Percentiles rank a stretch among this genome's conserved stretches.
These are phyloP conservation scores for Moricandia arvensis DNA, from an alignment of 345 rosid genomes.

Conservation along the genomic window DNA sequence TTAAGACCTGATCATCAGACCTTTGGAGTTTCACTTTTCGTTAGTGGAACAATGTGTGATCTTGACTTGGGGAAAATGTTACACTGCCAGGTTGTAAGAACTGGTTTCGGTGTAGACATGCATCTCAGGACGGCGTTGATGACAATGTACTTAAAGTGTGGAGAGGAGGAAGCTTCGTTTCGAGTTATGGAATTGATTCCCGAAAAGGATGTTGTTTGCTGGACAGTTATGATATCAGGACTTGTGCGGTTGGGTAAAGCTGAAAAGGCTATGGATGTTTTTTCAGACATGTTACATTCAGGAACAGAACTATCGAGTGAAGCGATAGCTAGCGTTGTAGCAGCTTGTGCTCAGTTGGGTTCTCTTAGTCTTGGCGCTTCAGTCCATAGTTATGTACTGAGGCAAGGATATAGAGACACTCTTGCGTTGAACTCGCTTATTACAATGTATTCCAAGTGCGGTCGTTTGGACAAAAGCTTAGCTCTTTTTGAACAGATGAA, in stretches of 20 bases:
- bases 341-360: slow-evolving; percentile 67
- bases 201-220: slow-evolving; percentile 60
- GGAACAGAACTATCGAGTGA: slow-evolving; percentile 53
- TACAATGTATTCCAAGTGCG: slow-evolving; percentile 72
- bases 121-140: slow-evolving; percentile 62
- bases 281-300: slow-evolving; percentile 51
- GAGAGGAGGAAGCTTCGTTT: slow-evolving; percentile 48
- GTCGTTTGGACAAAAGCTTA: slow-evolving; percentile 49
- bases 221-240: slow-evolving; percentile 84
- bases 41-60: slow-evolving; percentile 40
- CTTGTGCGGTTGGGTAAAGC: slow-evolving; percentile 64
- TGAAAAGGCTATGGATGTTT: slow-evolving; percentile 51
- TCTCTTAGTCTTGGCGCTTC: slow-evolving; percentile 54
- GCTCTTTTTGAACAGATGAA: slow-evolving; percentile 52
- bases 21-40: slow-evolving; percentile 44
- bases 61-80: slow-evolving; percentile 49
- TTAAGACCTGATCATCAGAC: slow-evolving; percentile 50
- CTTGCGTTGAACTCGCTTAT: slow-evolving; percentile 66
- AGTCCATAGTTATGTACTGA: slow-evolving; percentile 58
- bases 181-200: slow-evolving; percentile 40
- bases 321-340: slow-evolving; percentile 57
- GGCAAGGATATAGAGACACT: slow-evolving; percentile 48
- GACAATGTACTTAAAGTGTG: slow-evolving; percentile 67
- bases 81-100: slow-evolving; percentile 54
- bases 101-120: slow-evolving; percentile 46